phyloP scores from a whole-genome alignment of 768 basidiomycete species.

The Goffeauzyma gilvescens region DNA sequence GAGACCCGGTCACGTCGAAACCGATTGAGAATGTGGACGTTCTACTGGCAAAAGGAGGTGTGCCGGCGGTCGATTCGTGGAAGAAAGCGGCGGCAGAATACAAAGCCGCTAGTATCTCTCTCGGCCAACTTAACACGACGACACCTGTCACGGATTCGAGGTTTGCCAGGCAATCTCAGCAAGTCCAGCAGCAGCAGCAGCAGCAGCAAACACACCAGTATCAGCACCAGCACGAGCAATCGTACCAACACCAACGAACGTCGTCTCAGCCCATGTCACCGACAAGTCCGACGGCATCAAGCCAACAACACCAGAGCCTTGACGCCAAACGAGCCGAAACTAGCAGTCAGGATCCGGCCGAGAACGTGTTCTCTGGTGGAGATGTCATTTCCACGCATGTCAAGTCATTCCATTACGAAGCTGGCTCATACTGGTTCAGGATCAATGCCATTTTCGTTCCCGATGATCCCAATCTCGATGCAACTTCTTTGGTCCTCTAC shows the following conservation, averaged over 20 bases:
- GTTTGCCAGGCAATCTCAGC: too few relatives aligned
- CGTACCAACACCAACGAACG: too few relatives aligned
- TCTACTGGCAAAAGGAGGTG: constrained; percentile 66
- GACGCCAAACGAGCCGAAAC: too few relatives aligned
- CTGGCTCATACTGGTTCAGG: constrained; percentile 94
- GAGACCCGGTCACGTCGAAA: constrained; percentile 70
- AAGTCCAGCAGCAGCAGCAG: too few relatives aligned
- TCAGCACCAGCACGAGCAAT: too few relatives aligned
- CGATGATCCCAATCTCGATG: constrained; percentile 38
- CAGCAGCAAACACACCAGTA: too few relatives aligned
- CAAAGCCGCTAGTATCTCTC: constrained; percentile 85
- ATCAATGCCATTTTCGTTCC: constrained; percentile 77
- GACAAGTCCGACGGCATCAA: too few relatives aligned
- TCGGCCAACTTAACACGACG: constrained; percentile 47
- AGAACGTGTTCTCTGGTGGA: constrained; percentile 1
- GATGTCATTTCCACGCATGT: constrained; percentile 36
- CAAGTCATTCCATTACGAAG: constrained; percentile 91
- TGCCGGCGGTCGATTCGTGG: constrained; percentile 98
- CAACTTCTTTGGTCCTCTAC: constrained; percentile 64
- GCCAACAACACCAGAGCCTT: too few relatives aligned
- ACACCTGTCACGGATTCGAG: constrained; percentile 28
- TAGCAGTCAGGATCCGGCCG: too few relatives aligned
- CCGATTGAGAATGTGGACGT: constrained; percentile 54
- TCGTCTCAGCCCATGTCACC: too few relatives aligned
- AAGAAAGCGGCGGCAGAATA: constrained; percentile 85